A percentile compares a stretch with the other conserved stretches of the same genome.
These are phyloP conservation scores for Podila epicladia DNA, from an alignment of 192 early-diverging fungal genomes.

Conservation along the genomic window DNA sequence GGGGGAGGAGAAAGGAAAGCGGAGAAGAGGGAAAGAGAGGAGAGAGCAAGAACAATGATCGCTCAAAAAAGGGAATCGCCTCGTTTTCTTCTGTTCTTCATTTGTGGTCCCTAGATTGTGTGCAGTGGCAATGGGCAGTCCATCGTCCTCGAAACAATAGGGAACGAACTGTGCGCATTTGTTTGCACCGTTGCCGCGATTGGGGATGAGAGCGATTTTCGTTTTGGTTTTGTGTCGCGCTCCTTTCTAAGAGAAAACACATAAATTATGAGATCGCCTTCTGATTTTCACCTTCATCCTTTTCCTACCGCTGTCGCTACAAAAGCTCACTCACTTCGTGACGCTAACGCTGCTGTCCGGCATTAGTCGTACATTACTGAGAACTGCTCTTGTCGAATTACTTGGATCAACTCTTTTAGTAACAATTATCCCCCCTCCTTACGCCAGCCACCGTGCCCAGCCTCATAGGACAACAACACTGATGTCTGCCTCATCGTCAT, in stretches of 20 bases:
- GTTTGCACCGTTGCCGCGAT: no score
- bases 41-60: conserved; percentile 22
- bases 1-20: neutral
- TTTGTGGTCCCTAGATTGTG: neutral
- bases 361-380: neutral
- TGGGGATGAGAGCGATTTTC: no score
- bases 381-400: no score
- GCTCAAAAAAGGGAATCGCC: conserved; percentile 24
- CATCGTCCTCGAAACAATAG: neutral
- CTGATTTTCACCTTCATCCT: neutral
- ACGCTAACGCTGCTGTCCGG: neutral
- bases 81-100: no score
- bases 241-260: no score
- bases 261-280: no score
- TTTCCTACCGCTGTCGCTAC: neutral
- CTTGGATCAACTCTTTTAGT: no score
- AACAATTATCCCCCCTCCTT: no score
- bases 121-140: neutral
- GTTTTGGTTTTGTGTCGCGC: no score
- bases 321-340: neutral
- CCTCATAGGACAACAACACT: no score
- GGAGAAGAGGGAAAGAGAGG: neutral
- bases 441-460: no score
- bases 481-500: no score
- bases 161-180: neutral